Evolutionary conservation across 108 stramenopile species (phyloP), one percentile per base, ranked within the genome.

Genomic region (Cylindrotheca closterium): DNA sequence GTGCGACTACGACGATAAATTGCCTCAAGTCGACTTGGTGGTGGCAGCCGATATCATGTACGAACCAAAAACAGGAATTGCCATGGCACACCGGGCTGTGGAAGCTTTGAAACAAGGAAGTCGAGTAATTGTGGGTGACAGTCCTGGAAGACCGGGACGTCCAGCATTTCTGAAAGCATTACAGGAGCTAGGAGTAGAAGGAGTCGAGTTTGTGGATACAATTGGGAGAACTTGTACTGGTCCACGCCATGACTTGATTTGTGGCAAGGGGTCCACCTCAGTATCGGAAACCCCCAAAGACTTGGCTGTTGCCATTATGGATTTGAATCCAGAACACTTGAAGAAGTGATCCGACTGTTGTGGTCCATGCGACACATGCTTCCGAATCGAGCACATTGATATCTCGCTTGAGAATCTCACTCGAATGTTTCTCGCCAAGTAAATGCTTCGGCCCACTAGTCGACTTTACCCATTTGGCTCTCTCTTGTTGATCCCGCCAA

Each of bases 11-110:
- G 25, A 15, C 23, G 28, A 26, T 46, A 65, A 79, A 2, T 47
- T 82, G 18, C 79, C 79, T 17, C 21, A 32, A 47, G 60, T 68
- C 37, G 76, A 81, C 47, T 26, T 83, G 18, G 82, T 87, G 10
- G 69, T 78, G 17, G 82, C 82, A 12, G 86, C 86, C 1, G 86
- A 87, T 70, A 71, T 87, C 25, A 76, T 87, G 78, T 87, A 87
- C 61, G 86, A 83, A 55, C 80, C 80, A 37, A 68, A 65, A 34
- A 87, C 86, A n/a, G 86, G 85, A 18, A 58, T 45, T 17, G 82
- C 82, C 30, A 60, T 79, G 70, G 86, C 86, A 2, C 54, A 63
- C 50, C 79, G 82, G 17, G 65, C 64, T 0, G 62, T 79, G 27
- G 78, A 83, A 67, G 86, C 86, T 21, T 69, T 83, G 63, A 15